Conservation (phyloP, 345 rosid species). For the Physaria fendleri region DNA sequence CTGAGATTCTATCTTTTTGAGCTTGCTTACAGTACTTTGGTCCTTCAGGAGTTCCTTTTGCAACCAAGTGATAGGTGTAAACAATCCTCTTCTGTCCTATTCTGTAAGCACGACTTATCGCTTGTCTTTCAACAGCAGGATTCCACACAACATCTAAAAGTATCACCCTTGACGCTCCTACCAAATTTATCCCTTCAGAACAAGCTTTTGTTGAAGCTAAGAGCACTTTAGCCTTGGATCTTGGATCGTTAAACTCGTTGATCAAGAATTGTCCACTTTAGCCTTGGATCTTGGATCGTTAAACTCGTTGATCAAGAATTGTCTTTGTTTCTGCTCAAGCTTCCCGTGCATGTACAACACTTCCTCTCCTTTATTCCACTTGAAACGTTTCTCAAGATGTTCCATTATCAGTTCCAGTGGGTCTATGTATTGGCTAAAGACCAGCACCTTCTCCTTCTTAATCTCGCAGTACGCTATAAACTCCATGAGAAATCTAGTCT, state of each 20-base stretch:
- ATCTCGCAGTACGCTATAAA: conserved; percentile 36
- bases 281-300: conserved; percentile 43
- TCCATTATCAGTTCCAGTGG: conserved; percentile 45
- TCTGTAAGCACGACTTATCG: conserved; percentile 69
- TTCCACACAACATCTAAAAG: conserved; percentile 72
- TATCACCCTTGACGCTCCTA: conserved; percentile 72
- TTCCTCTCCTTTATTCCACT: conserved; percentile 43
- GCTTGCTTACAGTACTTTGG: conserved; percentile 46
- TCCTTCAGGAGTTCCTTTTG: conserved; percentile 45
- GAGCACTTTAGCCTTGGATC: conserved; percentile 48
- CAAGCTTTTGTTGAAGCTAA: conserved; percentile 71
- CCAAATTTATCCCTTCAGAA: conserved; percentile 62
- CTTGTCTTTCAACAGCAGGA: conserved; percentile 74
- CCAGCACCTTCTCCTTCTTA: conserved; percentile 49
- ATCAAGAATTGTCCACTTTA: too few species aligned
- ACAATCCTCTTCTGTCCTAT: conserved; percentile 58
- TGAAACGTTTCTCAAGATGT: conserved; percentile 33
- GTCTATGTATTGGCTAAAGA: conserved; percentile 52
- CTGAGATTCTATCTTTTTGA: conserved; percentile 41
- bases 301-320: conserved; percentile 39
- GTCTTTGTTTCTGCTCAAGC: conserved; percentile 34
- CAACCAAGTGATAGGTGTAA: conserved; percentile 54
- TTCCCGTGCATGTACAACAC: conserved; percentile 48
- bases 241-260: conserved; percentile 42
- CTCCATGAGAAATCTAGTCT: conserved; percentile 50